Conservation (phyloP, 139 green algal species). For the Volvox reticuliferus region DNA sequence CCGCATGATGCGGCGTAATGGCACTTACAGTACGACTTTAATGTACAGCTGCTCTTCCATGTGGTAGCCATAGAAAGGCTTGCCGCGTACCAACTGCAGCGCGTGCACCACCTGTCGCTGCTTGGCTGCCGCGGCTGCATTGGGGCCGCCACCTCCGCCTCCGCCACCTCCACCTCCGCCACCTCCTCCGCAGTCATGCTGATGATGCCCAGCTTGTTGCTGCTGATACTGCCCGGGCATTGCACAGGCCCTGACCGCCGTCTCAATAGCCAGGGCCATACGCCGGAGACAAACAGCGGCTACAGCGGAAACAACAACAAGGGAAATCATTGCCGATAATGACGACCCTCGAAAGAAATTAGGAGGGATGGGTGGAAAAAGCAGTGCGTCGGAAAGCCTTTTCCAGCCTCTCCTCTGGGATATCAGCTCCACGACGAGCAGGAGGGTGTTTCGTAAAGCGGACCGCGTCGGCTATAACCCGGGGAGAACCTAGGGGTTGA, state of each 20-base stretch:
- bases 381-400: no score
- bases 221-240: slow-evolving; percentile 18
- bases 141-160: slow-evolving; percentile 30
- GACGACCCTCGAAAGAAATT: no score
- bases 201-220: slow-evolving; percentile 24
- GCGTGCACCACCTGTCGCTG: slow-evolving; percentile 75
- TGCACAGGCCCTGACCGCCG: slow-evolving; percentile 44
- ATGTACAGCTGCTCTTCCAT: slow-evolving; percentile 85
- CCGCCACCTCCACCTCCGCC: neutral
- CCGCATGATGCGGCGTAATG: no score
- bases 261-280: slow-evolving; percentile 60
- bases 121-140: slow-evolving; percentile 38
- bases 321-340: no score
- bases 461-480: no score
- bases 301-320: slow-evolving; percentile 33
- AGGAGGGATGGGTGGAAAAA: no score
- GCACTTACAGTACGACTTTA: slow-evolving; percentile 87
- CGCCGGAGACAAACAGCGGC: slow-evolving; percentile 56
- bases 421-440: no score
- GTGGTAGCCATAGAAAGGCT: slow-evolving; percentile 93
- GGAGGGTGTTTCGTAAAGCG: no score
- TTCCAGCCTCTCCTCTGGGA: no score
- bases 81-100: slow-evolving; percentile 82
- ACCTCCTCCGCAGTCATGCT: neutral
- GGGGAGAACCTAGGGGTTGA: no score